A percentile compares a stretch with the other conserved stretches of the same genome.
These are phyloP conservation scores for Bipolaris oryzae DNA, from an alignment of 2,329 filamentous ascomycete species.

Conservation along the genomic window DNA sequence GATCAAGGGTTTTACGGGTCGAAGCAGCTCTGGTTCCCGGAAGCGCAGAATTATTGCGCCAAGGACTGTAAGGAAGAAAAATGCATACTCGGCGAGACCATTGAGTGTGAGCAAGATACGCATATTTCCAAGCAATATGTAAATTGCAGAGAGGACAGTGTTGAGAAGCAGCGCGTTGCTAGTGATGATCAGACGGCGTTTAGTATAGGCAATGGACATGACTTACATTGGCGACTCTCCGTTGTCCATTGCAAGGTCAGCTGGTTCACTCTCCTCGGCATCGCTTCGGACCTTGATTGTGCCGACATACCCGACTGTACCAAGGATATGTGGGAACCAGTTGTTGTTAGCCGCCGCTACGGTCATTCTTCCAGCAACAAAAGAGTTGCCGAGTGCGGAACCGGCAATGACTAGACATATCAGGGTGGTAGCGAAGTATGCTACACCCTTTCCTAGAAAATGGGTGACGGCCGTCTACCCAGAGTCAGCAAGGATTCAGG, in stretches of 20 bases:
- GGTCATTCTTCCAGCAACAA: constrained; percentile 68
- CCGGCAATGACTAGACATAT: constrained; percentile 68
- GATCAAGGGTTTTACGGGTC: constrained; percentile 65
- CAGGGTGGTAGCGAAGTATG: constrained; percentile 60
- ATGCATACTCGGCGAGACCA: constrained; percentile 57
- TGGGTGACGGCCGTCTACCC: constrained; percentile 46
- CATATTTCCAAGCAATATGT: constrained; percentile 68
- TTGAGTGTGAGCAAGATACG: constrained; percentile 63
- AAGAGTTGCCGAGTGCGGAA: constrained; percentile 67
- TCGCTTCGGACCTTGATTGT: constrained; percentile 29
- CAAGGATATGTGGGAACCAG: constrained; percentile 39
- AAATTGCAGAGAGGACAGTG: constrained; percentile 56
- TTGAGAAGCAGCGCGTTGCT: constrained; percentile 45
- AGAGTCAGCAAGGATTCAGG: background rate
- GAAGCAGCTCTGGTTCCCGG: constrained; percentile 59
- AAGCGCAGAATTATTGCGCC: constrained; percentile 64
- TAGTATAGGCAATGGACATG: too few relatives aligned
- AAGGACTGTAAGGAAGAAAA: constrained; percentile 68
- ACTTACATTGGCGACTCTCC: constrained; percentile 46
- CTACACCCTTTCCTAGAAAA: constrained; percentile 59
- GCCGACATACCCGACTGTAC: constrained; percentile 40
- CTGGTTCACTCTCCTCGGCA: constrained; percentile 10
- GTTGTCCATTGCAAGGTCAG: constrained; percentile 37
- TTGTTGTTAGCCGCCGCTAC: constrained; percentile 59
- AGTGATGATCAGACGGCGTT: background rate